A percentile compares a stretch with the other conserved stretches of the same genome.
phyloP scores from a whole-genome alignment of 768 basidiomycete genomes.

The Boletus fagicola region DNA sequence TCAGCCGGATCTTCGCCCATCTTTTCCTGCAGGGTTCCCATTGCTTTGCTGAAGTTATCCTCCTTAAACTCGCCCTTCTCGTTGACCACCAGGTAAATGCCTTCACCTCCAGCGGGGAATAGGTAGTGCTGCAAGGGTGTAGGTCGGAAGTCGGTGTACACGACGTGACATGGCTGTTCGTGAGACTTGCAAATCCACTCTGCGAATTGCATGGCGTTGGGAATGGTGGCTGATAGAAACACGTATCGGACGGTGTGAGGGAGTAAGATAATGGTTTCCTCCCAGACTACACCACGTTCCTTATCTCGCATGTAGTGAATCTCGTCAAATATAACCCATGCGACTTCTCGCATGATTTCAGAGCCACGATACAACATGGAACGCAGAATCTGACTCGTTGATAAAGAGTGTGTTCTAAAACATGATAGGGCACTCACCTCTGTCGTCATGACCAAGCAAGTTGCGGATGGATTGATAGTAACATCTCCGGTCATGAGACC shows the following conservation, averaged over 20 bases:
- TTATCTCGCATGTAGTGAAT: constrained; percentile 99
- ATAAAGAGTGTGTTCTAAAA: not conserved
- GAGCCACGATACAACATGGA: constrained; percentile 99
- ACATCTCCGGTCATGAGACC: constrained; percentile 99
- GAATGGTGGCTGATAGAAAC: constrained; percentile 98
- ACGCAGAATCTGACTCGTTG: constrained; percentile 73
- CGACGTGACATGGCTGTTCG: constrained; percentile 97
- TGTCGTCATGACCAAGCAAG: constrained; percentile 98
- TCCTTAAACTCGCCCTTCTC: constrained; percentile 97
- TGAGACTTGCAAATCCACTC: constrained; percentile 99
- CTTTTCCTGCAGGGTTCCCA: constrained; percentile 86
- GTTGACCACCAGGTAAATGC: constrained; percentile 97
- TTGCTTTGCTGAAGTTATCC: constrained; percentile 96
- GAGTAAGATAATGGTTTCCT: constrained; percentile 96
- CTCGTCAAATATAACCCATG: constrained; percentile 99
- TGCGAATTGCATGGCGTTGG: constrained; percentile 99
- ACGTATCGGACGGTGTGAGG: constrained; percentile 97
- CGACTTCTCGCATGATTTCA: constrained; percentile 99
- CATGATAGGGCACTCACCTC: constrained; percentile 54
- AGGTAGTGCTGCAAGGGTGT: constrained; percentile 98
- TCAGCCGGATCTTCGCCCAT: constrained; percentile 92
- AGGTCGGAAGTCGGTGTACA: constrained; percentile 98
- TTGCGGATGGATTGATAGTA: constrained; percentile 95
- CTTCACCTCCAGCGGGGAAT: constrained; percentile 94
- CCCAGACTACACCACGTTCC: constrained; percentile 99